These are phyloP conservation scores for Fusarium brachygibbosum DNA, from an alignment of 2,329 filamentous ascomycete genomes.

Conservation along the genomic window DNA sequence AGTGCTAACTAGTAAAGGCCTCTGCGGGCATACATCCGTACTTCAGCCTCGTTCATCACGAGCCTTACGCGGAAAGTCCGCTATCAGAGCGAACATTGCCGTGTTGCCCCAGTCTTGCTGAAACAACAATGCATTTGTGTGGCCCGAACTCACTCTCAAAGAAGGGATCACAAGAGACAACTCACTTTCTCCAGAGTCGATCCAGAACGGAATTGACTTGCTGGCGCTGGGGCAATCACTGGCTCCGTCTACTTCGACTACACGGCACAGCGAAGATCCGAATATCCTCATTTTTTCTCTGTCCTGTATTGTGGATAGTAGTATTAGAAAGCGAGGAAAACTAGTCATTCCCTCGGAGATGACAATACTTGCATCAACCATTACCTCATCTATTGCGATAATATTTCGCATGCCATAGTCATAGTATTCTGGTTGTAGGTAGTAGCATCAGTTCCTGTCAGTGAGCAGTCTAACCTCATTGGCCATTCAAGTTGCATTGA, in stretches of 20 bases:
- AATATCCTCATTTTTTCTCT: neutral
- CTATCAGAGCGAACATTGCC: conserved; percentile 1
- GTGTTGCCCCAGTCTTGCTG: neutral
- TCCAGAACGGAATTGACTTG: neutral
- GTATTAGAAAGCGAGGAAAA: neutral
- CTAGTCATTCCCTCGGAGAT: conserved; percentile 22
- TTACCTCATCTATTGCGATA: conserved; percentile 2
- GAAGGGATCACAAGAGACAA: neutral
- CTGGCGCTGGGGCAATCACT: neutral
- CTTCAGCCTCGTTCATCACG: conserved; percentile 17
- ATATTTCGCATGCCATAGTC: neutral
- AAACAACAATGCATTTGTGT: neutral
- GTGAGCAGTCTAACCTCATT: conserved; percentile 24
- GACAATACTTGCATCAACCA: conserved; percentile 20
- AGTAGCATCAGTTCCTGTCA: neutral
- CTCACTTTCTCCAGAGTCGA: neutral
- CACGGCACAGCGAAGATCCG: neutral
- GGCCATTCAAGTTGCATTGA: conserved; percentile 6
- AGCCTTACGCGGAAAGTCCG: conserved; percentile 8
- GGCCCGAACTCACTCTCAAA: neutral
- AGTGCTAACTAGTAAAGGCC: conserved; percentile 7
- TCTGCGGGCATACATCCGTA: conserved; percentile 21
- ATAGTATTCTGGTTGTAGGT: conserved; percentile 1
- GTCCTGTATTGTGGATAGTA: neutral
- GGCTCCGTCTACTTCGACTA: neutral